phyloP scores from a whole-genome alignment of 1,139 yeast species.

The Candida sojae region DNA sequence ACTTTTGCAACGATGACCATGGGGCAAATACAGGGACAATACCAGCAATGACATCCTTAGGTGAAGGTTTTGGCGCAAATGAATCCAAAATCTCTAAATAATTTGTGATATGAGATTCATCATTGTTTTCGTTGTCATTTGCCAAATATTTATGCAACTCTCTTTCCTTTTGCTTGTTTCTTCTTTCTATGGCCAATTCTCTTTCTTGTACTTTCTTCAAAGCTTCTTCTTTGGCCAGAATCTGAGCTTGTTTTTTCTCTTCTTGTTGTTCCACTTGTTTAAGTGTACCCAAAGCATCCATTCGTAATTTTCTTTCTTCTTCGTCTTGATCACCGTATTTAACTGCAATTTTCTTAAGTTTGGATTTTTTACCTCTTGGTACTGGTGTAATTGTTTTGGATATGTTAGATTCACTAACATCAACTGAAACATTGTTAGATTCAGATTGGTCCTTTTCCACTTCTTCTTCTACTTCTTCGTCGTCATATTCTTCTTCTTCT shows the following conservation, averaged over 20 bases:
- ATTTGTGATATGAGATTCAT: conserved; percentile 29
- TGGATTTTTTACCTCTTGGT: conserved; percentile 83
- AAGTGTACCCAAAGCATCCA: conserved; percentile 83
- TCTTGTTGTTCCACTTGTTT: conserved; percentile 57
- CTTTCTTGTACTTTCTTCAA: conserved; percentile 23
- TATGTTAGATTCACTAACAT: conserved; percentile 12
- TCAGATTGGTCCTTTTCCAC: not conserved
- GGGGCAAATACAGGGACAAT: conserved; percentile 92
- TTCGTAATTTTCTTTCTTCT: conserved; percentile 71
- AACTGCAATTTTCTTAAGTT: conserved; percentile 75
- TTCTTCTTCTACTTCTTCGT: not conserved
- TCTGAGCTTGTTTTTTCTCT: conserved; percentile 25
- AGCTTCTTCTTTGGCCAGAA: conserved; percentile 28
- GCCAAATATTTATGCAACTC: conserved; percentile 50
- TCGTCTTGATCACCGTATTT: conserved; percentile 93
- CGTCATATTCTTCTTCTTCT: conserved; percentile 1
- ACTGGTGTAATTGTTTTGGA: conserved; percentile 27
- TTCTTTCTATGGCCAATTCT: conserved; percentile 30
- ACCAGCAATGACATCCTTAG: conserved; percentile 49
- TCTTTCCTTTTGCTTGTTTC: conserved; percentile 51
- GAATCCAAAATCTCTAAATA: conserved; percentile 44
- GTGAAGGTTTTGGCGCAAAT: conserved; percentile 43
- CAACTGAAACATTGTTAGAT: conserved; percentile 8
- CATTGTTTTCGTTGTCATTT: conserved; percentile 24
- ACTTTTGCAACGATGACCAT: conserved; percentile 75